Evolutionary conservation across 768 basidiomycete genomes (phyloP), one percentile per base, ranked within the genome.

Genomic region (Leccinum truebloodii): DNA sequence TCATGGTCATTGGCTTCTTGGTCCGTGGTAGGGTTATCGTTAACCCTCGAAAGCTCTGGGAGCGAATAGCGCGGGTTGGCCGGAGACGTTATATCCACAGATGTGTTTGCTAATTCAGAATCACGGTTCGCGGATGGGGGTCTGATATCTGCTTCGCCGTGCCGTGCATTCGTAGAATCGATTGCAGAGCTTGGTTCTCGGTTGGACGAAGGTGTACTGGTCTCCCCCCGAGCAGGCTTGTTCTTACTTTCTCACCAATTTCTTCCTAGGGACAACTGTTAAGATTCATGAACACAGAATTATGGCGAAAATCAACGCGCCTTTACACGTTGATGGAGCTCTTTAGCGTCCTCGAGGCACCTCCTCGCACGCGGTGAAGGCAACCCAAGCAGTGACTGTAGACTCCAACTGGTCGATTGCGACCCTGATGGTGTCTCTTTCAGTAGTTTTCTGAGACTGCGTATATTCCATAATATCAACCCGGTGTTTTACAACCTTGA

Each of bases 361-460:
- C 18, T 59, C 8, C 0, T n/a, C 16, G 49, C 41, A 56, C 32
- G 51, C 14, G 62, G 52, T 14, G 68, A 64, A 28, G 64, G n/a
- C 18, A 41, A 41, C 18, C 39, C 39, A 41, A 41, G 39, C 10
- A 34, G 32, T 34, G 32, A 34, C 34, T 34, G 34, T 34, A 41
- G 8, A n/a, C 18, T 12, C 39, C 39, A 41, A 41, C n/a, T 7
- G 18, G 8, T 18, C 39, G 39, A 41, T n/a, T 41, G 39, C 8
- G 39, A 41, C 18, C 3, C 39, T n/a, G 39, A 41, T 41, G 39
- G 8, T 12, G 39, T 41, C 39, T 41, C 39, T 9, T n/a, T n/a
- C 18, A 41, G 39, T 41, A 41, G 9, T n/a, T n/a, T n/a, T 8
- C 39, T 41, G 39, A 41, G 39, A 8, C 39, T 41, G 39, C 18